Evolutionary conservation across 768 basidiomycete genomes (phyloP), one percentile per base, ranked within the genome.

Genomic region (Sarcodon sp.): DNA sequence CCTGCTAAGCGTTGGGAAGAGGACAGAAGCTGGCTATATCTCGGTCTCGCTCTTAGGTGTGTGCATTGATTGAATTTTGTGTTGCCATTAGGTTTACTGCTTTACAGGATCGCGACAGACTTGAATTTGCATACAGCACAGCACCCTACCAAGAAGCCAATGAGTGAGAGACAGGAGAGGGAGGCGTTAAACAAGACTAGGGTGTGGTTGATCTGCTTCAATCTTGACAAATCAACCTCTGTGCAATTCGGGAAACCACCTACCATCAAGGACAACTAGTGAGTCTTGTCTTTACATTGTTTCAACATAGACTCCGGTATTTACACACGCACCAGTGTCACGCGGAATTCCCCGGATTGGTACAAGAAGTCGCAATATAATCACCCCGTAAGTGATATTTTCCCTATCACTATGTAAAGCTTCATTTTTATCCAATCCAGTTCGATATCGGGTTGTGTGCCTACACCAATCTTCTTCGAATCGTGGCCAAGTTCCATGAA

Each of bases 201-300:
- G n/a, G 79, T 83, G 31, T 96, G 90, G 90, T 75, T 93, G 71
- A 84, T 86, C 45, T 92, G 87, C 60, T 91, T 83, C 66, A 87
- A 88, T 59, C 61, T 93, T 49, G 91, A 96, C 61, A 77, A 87
- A 13, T 91, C 88, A 27, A 83, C 84, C 3, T 82, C 87, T 2
- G 90, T 85, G 2, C 84, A 91, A 60, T 87, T 90, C 60, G 91
- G 90, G 3, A 91, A 91, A 62, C 87, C 89, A 2, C 82, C 81
- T 10, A 89, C 87, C 7, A 82, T 93, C 59, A 83, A 84, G 55
- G 89, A 91, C 56, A 87, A 92, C 58, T 82, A 74, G 80, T 80
- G 54, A 47, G 78, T 67, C 7, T 15, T 13, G 8, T 41, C 39
- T 13, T 27, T 3, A 12, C 36, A 18, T 34, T 32, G 36, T 21